Evolutionary conservation across 2,329 filamentous ascomycete species (phyloP).

Genomic region (Pezizomycotina sp.): DNA sequence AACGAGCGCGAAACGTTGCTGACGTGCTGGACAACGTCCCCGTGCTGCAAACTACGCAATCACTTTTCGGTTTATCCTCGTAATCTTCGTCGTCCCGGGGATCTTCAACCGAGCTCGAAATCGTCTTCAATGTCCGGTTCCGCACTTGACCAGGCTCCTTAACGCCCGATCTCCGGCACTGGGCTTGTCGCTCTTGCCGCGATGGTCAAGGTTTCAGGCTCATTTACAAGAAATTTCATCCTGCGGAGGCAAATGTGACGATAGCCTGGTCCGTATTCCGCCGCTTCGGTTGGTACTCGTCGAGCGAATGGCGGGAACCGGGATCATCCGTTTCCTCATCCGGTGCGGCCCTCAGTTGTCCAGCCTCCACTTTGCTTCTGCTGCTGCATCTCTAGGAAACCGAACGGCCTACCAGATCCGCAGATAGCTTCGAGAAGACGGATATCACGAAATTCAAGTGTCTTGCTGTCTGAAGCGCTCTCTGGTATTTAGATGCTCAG

Average conservation of each 20-base stretch:
- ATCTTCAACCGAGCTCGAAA: slow-evolving; percentile 88
- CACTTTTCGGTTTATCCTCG: slow-evolving; percentile 95
- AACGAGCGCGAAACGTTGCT: slow-evolving; percentile 89
- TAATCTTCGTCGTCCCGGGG: slow-evolving; percentile 71
- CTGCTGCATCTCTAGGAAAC: slow-evolving; percentile 52
- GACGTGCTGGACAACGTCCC: slow-evolving; percentile 81
- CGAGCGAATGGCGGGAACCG: slow-evolving; percentile 50
- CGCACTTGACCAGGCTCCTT: slow-evolving; percentile 28
- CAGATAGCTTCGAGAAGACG: slow-evolving; percentile 60
- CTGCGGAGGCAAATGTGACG: slow-evolving; percentile 4
- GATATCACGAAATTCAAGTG: slow-evolving; percentile 61
- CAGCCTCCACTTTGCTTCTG: slow-evolving; percentile 63
- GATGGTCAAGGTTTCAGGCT: too few species aligned
- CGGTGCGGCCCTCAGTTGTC: slow-evolving; percentile 90
- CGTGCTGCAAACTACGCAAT: slow-evolving; percentile 82
- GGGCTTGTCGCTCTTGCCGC: too few species aligned
- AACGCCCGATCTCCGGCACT: too few species aligned
- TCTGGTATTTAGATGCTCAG: slow-evolving; percentile 78
- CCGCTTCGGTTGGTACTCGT: slow-evolving; percentile 72
- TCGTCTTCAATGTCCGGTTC: slow-evolving; percentile 55
- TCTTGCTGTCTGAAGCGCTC: slow-evolving; percentile 84
- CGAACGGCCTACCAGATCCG: slow-evolving; percentile 65
- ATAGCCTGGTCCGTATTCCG: slow-evolving; percentile 37
- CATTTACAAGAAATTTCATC: too few species aligned
- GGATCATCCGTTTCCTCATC: slow-evolving; percentile 75